Conservation (phyloP, 108 stramenopile genomes). For the Skeletonema menzelii region DNA sequence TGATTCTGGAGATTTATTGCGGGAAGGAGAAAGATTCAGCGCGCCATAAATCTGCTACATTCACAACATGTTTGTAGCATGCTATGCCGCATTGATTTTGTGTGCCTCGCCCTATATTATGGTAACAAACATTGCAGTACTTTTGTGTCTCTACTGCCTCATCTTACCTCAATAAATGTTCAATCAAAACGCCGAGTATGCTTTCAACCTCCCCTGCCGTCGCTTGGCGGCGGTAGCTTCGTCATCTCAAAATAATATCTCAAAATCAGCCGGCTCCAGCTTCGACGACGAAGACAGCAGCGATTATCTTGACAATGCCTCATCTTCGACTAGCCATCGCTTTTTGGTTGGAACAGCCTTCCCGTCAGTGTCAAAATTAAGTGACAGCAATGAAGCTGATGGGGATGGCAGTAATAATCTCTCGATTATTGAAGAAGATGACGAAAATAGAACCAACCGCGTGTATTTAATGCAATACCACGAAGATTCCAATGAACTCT, state of each 20-base stretch:
- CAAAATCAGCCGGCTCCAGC: background rate
- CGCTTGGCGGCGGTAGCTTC: slow-evolving; percentile 37
- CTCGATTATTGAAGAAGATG: slow-evolving; percentile 16
- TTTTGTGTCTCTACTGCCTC: background rate
- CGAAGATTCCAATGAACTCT: slow-evolving; percentile 49
- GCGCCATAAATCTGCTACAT: too few species aligned
- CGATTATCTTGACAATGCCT: background rate
- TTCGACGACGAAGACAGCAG: background rate
- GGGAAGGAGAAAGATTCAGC: too few species aligned
- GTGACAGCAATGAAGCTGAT: slow-evolving; percentile 3
- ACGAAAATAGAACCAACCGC: slow-evolving; percentile 32
- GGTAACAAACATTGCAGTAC: too few species aligned
- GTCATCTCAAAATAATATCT: background rate
- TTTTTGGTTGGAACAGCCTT: slow-evolving; percentile 22
- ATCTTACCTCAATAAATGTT: background rate
- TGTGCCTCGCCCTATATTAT: too few species aligned
- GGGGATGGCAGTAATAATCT: background rate
- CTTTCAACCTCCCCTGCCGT: slow-evolving; percentile 39
- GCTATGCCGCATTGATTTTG: too few species aligned
- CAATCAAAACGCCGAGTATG: slow-evolving; percentile 41
- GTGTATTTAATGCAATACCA: slow-evolving; percentile 41
- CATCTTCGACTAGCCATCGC: slow-evolving; percentile 5
- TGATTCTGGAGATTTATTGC: too few species aligned
- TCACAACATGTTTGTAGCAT: too few species aligned
- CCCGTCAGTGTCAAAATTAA: slow-evolving; percentile 22